Base-by-base conservation (phyloP, 2,329 filamentous ascomycete genomes). In the Blastomyces emzantsi region DNA sequence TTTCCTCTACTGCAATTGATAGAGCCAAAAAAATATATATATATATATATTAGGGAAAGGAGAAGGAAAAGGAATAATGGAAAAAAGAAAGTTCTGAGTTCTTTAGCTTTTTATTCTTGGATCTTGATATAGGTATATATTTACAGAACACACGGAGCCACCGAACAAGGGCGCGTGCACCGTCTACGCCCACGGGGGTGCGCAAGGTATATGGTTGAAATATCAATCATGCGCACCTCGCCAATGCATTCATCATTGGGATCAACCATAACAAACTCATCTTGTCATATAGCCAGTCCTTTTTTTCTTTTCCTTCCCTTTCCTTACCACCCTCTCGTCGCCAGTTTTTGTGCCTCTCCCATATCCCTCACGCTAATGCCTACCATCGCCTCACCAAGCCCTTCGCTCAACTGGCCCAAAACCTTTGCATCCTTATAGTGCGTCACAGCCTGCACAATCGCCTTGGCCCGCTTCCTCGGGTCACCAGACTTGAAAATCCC, bases 401-500 rank as follows among this genome's bases (percentile, higher is more conserved):
- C 91, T 73, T 88, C 86, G 78, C 89, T 93, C 64, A 92, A 89
- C 79, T 95, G 88, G 5, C 92, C 92, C 63, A 99, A 79, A 30
- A 96, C 85, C 81, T 90, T 88, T 49, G 92, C 80, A 74, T 97
- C 92, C 70, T 86, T 87, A 81, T 83, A 97, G 79, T 97, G 91
- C 8, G 93, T 96, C 0, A 91, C 91, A 33, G 94, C 94, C 73
- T 92, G 88, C 62, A 99, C 94, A 71, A 99, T 97, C 47, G 94
- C 94, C 81, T 88, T 90, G 17, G 94, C 94, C 65, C 94, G 83
- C 86, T 93, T 90, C 55, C 88, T 86, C 28, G 94, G 90, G 77
- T 97, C 88, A 22, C 93, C 93, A 5, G 87, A 90, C 85, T 97
- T 97, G 85, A 99, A 99, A 77, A 97, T 97, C 36, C 94, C 94